Evolutionary conservation across 768 basidiomycete species (phyloP).

Genomic region (Boletellus ananiceps): DNA sequence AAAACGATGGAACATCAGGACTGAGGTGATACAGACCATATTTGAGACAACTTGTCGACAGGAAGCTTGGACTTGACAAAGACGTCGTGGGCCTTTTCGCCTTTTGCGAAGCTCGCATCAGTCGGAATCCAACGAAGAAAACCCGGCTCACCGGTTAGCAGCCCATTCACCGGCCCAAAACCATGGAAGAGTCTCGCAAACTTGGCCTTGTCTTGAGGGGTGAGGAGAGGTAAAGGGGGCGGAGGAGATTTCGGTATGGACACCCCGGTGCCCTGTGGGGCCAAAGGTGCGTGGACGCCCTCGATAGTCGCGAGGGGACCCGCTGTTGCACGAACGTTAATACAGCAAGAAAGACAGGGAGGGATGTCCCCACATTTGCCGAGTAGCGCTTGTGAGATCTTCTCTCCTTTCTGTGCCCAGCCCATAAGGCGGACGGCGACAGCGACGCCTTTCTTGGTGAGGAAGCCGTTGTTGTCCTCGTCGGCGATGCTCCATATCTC

Average conservation of each 20-base stretch:
- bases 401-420: conserved; percentile 85
- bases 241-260: conserved; percentile 62
- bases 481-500: conserved; percentile 95
- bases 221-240: conserved; percentile 58
- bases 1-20: background rate
- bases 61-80: conserved; percentile 89
- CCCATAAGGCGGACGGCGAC: conserved; percentile 88
- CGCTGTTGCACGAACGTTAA: conserved; percentile 44
- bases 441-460: conserved; percentile 84
- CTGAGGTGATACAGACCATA: conserved; percentile 60
- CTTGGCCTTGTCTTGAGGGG: conserved; percentile 77
- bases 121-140: background rate
- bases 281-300: conserved; percentile 49
- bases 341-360: background rate
- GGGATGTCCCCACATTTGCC: conserved; percentile 57
- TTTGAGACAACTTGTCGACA: conserved; percentile 83
- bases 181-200: conserved; percentile 76
- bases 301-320: conserved; percentile 82
- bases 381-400: conserved; percentile 55
- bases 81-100: conserved; percentile 83
- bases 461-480: conserved; percentile 88
- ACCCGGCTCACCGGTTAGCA: conserved; percentile 63
- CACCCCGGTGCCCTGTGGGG: conserved; percentile 52
- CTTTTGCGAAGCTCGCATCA: conserved; percentile 35
- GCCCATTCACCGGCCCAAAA: conserved; percentile 66